Conservation (phyloP, 345 rosid species). For the Euphorbia peplus region DNA sequence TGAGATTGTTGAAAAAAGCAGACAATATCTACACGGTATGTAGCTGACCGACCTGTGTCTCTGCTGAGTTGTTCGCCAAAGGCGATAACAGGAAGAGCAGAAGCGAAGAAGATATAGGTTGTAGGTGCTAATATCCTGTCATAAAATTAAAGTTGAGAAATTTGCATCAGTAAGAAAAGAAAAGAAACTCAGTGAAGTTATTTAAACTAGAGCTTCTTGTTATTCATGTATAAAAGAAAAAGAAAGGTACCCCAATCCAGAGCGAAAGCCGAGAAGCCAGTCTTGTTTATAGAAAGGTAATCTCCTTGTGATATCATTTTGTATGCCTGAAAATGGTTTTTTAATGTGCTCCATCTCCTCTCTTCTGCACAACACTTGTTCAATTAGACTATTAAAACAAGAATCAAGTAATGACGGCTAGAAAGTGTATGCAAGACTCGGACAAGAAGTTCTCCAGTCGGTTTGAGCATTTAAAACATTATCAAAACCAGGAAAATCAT, state of each 20-base stretch:
- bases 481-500: too few species aligned
- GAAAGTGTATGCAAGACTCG: too few species aligned
- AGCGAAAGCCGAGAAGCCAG: constrained; percentile 50
- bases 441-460: too few species aligned
- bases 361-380: constrained; percentile 16
- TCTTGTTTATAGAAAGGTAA: constrained; percentile 62
- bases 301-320: constrained; percentile 55
- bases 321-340: constrained; percentile 50
- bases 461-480: too few species aligned
- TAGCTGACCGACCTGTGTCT: constrained; percentile 50
- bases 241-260: constrained; percentile 48
- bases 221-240: neutral
- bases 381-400: neutral
- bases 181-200: too few species aligned
- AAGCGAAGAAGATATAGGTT: constrained; percentile 78
- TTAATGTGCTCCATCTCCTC: constrained; percentile 41
- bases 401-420: too few species aligned
- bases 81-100: constrained; percentile 80
- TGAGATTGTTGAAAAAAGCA: neutral
- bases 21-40: too few species aligned
- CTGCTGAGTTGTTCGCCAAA: constrained; percentile 82
- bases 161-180: too few species aligned
- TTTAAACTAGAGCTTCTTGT: too few species aligned
- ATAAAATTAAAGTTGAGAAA: neutral
- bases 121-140: constrained; percentile 76